These are phyloP conservation scores for Colletotrichum euphorbiae DNA, from an alignment of 2,329 filamentous ascomycete species.

Conservation along the genomic window DNA sequence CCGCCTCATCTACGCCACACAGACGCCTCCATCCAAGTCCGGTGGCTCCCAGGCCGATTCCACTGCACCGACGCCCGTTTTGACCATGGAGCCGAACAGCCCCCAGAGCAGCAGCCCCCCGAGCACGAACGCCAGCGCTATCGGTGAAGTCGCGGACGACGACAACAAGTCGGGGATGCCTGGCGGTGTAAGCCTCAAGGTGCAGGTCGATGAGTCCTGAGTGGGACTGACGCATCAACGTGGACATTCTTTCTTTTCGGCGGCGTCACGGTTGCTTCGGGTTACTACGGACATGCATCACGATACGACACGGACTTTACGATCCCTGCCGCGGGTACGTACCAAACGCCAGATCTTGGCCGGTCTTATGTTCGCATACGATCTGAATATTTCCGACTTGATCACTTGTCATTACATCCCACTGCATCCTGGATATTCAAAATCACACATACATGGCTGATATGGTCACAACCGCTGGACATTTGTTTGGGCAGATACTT, in stretches of 20 bases:
- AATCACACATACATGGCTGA: conserved; percentile 32
- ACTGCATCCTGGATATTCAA: conserved; percentile 12
- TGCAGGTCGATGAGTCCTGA: conserved; percentile 50
- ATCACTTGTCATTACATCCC: conserved; percentile 35
- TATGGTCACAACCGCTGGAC: conserved; percentile 29
- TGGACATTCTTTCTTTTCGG: neutral
- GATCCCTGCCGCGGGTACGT: conserved; percentile 15
- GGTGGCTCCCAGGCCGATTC: conserved; percentile 53
- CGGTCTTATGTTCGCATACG: conserved; percentile 18
- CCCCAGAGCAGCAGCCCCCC: conserved; percentile 74
- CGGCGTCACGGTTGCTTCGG: conserved; percentile 33
- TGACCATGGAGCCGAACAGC: conserved; percentile 77
- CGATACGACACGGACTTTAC: conserved; percentile 27
- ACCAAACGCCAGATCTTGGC: conserved; percentile 3
- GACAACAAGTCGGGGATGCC: conserved; percentile 42
- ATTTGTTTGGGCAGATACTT: conserved; percentile 25
- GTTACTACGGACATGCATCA: conserved; percentile 30
- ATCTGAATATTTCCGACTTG: conserved; percentile 21
- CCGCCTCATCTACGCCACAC: conserved; percentile 57
- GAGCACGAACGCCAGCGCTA: conserved; percentile 70
- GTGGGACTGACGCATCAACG: neutral
- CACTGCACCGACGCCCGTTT: conserved; percentile 71
- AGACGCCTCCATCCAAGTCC: conserved; percentile 34
- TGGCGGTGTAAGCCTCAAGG: conserved; percentile 41
- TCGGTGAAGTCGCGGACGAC: conserved; percentile 52